These are phyloP conservation scores for Chalciporus chontae DNA, from an alignment of 768 basidiomycete genomes.

Conservation along the genomic window DNA sequence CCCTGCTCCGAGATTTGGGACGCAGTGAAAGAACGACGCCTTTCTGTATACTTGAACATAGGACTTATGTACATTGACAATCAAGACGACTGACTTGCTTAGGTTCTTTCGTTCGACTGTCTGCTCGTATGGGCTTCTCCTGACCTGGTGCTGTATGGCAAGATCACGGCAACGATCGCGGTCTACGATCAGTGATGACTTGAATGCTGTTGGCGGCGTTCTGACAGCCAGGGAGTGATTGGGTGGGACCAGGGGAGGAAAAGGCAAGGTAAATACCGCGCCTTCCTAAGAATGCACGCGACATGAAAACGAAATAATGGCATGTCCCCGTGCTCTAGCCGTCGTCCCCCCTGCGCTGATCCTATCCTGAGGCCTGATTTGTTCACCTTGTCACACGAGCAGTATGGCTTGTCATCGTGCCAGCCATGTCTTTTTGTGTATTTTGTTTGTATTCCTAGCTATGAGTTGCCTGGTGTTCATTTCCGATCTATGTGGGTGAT, in stretches of 20 bases:
- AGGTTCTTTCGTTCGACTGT: background rate
- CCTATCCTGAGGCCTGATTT: slow-evolving; percentile 14
- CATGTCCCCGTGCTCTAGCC: slow-evolving; percentile 5
- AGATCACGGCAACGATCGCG: slow-evolving; percentile 33
- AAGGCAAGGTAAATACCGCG: slow-evolving; percentile 20
- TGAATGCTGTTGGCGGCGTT: slow-evolving; percentile 2
- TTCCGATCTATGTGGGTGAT: slow-evolving; percentile 12
- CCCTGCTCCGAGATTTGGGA: slow-evolving; percentile 55
- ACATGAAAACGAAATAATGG: slow-evolving; percentile 9
- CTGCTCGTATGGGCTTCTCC: no score
- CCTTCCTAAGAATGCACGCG: slow-evolving; percentile 14
- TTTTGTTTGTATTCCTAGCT: slow-evolving; percentile 11
- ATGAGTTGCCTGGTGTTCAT: slow-evolving; percentile 15
- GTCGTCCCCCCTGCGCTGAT: slow-evolving; percentile 9
- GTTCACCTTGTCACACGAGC: slow-evolving; percentile 7
- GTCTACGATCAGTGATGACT: slow-evolving; percentile 32
- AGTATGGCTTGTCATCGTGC: background rate
- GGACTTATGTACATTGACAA: background rate
- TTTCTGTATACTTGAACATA: background rate
- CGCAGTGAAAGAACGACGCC: slow-evolving; percentile 31
- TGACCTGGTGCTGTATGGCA: no score
- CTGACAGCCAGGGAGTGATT: slow-evolving; percentile 4
- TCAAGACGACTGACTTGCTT: background rate
- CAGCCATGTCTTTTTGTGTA: slow-evolving; percentile 5
- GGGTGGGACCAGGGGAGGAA: slow-evolving; percentile 8